Percentiles rank a stretch among this genome's conserved stretches.
phyloP scores from a whole-genome alignment of 1,139 yeast species.

The Saccharomycopsis crataegensis region DNA sequence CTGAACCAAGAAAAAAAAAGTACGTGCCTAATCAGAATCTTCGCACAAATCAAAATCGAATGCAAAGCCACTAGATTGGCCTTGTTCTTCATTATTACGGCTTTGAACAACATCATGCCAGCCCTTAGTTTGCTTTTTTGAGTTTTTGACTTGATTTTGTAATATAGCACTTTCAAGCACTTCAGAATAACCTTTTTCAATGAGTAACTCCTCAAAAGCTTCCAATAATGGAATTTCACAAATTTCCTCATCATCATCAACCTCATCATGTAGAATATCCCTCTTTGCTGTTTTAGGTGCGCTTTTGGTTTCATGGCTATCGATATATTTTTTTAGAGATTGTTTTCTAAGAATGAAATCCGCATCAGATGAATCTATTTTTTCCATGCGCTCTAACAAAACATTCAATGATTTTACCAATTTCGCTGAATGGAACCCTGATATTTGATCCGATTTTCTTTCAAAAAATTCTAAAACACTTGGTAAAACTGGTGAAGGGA shows the following conservation, averaged over 20 bases:
- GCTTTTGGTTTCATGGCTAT: slow-evolving; percentile 29
- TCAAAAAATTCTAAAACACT: slow-evolving; percentile 62
- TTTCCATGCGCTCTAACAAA: slow-evolving; percentile 23
- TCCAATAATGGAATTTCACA: slow-evolving; percentile 49
- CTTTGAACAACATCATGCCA: too few species aligned
- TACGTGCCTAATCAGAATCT: too few species aligned
- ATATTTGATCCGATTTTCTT: slow-evolving; percentile 59
- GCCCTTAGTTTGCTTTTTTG: too few species aligned
- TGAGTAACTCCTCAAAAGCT: slow-evolving; percentile 42
- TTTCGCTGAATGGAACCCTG: slow-evolving; percentile 64
- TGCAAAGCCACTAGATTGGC: too few species aligned
- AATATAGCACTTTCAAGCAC: too few species aligned
- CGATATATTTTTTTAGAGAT: slow-evolving; percentile 24
- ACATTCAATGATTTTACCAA: slow-evolving; percentile 35
- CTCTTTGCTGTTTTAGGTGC: background rate
- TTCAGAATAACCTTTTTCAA: slow-evolving; percentile 29
- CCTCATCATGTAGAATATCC: slow-evolving; percentile 1
- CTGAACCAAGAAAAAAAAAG: too few species aligned
- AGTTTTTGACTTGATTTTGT: too few species aligned
- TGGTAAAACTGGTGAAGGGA: slow-evolving; percentile 53
- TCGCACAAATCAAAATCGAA: too few species aligned
- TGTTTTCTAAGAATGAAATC: slow-evolving; percentile 20
- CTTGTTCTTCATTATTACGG: too few species aligned
- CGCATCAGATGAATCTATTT: slow-evolving; percentile 25
- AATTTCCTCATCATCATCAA: slow-evolving; percentile 10